Evolutionary conservation across 306 rosid species (phyloP), one percentile per base, ranked within the genome.

Genomic region (Begonia loranthoides): DNA sequence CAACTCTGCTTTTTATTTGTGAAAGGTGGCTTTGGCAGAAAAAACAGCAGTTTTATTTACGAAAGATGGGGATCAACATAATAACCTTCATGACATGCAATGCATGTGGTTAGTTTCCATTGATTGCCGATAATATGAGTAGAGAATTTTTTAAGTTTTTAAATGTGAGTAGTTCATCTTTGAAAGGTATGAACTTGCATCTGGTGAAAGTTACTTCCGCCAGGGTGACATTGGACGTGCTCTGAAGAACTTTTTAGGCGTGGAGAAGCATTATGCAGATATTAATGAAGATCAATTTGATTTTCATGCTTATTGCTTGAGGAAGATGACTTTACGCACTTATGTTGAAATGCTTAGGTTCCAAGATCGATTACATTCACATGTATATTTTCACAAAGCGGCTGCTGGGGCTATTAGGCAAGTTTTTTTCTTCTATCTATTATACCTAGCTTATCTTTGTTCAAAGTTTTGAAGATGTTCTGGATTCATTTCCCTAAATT

Each of bases 1-100:
- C 36, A 28, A 28, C 36, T 28, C 36, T 1, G 36, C 22, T 28
- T 28, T 28, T 44, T 57, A 46, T 17, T 24, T 21, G 34, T 59
- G 57, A 49, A 59, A 92, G 99, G 87, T 87, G 64, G 70, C 85
- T 69, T 81, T 87, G 71, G 99, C 96, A 1, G 99, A 87, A 68
- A 87, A 79, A 81, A 92, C 94, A 68, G 99, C 99, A 60, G 94
- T 83, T 40, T 69, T 92, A 70, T 92, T 92, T 78, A 92, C 99
- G 6, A 92, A 92, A 76, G 99, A 92, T 9, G 99, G 99, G 51
- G 99, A 92, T 66, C 96, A 87, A 63, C 93, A 92, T 72, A 92
- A 81, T 75, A 92, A 92, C 67, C 94, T 92, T 47, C 96, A 92
- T 73, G 99, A 92, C 75, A 92, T 92, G 99, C 99, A 92, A 78